Evolutionary conservation across 1,139 yeast genomes (phyloP).

Genomic region (Nakaseomyces bracarensis): DNA sequence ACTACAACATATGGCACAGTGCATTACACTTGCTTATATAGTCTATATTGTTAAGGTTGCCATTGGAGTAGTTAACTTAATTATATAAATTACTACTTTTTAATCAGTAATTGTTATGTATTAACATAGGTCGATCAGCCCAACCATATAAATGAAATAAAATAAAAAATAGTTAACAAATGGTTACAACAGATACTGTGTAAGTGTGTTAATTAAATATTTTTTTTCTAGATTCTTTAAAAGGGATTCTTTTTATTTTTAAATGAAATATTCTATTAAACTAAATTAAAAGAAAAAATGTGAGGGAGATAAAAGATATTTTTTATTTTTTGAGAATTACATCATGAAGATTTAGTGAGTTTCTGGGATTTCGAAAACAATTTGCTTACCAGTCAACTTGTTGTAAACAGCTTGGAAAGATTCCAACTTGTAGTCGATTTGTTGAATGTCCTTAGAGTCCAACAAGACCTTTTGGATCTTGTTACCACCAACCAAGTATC

Average conservation of each 20-base stretch:
- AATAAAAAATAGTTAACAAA: too few relatives aligned
- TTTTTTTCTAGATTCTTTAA: too few relatives aligned
- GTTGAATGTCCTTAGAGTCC: constrained; percentile 95
- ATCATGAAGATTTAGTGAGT: constrained; percentile 37
- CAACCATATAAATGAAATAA: too few relatives aligned
- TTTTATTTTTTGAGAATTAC: constrained; percentile 6
- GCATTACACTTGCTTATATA: too few relatives aligned
- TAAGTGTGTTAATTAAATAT: too few relatives aligned
- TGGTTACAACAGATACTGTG: too few relatives aligned
- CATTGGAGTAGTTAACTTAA: too few relatives aligned
- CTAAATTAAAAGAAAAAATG: constrained; percentile 7
- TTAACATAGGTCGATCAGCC: too few relatives aligned
- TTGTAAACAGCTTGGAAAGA: constrained; percentile 98
- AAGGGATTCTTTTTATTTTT: constrained; percentile 1
- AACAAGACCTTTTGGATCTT: constrained; percentile 96
- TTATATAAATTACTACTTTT: too few relatives aligned
- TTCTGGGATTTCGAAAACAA: constrained; percentile 95
- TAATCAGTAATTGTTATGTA: too few relatives aligned
- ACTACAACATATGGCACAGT: too few relatives aligned
- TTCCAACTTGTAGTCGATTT: constrained; percentile 98
- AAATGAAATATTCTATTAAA: constrained; percentile 4
- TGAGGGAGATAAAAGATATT: constrained; percentile 6
- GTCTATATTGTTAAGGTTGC: too few relatives aligned
- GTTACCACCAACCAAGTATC: constrained; percentile 99
- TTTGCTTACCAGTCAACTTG: constrained; percentile 99